Base-by-base conservation (phyloP, 1,284 basidiomycete genomes). In the Moesziomyces sp. region DNA sequence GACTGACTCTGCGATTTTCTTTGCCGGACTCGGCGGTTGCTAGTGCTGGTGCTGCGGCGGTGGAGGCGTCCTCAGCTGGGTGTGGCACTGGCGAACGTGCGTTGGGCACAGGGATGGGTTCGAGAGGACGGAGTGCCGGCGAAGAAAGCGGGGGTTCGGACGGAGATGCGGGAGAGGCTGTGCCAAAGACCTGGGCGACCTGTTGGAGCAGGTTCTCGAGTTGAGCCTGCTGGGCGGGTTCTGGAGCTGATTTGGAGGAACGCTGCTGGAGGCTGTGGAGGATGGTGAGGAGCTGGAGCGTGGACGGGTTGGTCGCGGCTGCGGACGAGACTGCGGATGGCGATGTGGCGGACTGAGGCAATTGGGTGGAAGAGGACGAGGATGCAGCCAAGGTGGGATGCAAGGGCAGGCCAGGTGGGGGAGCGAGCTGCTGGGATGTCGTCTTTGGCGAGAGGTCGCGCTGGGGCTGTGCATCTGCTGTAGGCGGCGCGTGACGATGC, bases 211-310 rank as follows among this genome's bases (percentile, higher is more conserved):
- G 53, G n/a, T 16, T 72, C 35, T 72, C 69, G 23, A 72, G 69
- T 47, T 72, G 69, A 10, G 69, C 69, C 47, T 72, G 62, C 48
- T 72, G 69, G 19, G 69, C 69, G 26, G 69, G 69, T 28, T 72
- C 69, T n/a, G 69, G 69, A 7, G 69, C 69, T 14, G 63, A 72
- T 30, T 66, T 61, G 34, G 69, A 60, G 6, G 69, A 66, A 34
- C 69, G 58, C 35, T 72, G 69, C 46, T 73, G 70, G 3, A 73
- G 60, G 49, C 64, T 73, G 38, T 73, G 70, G 46, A 73, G 46
- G 38, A 73, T 67, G 38, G 59, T 63, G 3, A 73, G 60, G 23
- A 73, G 53, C 57, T 73, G 70, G 5, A 68, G 49, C 13, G 70
- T 52, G 35, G 64, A 64, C 13, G 64, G 70, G 24, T 73, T 73